Base-by-base conservation (phyloP, 352 stramenopile genomes). In the Detonula confervacea region DNA sequence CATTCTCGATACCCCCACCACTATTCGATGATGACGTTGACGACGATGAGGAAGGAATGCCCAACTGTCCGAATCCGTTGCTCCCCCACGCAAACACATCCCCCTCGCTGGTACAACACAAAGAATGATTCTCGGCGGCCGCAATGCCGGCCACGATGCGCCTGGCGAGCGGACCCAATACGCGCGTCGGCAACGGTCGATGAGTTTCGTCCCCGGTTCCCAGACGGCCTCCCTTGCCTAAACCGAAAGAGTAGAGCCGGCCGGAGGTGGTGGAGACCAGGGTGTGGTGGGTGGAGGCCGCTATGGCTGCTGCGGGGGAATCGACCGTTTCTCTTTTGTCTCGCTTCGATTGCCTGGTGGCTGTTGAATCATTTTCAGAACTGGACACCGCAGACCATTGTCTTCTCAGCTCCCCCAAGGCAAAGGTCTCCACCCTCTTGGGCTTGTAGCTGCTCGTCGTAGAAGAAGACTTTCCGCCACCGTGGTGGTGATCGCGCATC, bases 61-160 rank as follows among this genome's bases (percentile, higher is more conserved):
- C 90, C 11, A 96, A 71, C 57, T 95, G 91, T 16, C 92, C 92
- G 71, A 95, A 95, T 33, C 86, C 74, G 77, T 95, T 95, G 1
- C 66, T 80, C 16, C 92, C 92, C 87, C 89, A 96, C 6, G 87
- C 70, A 73, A 81, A 96, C 25, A 94, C 79, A 1, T 67, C 64
- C 27, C 90, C 91, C 55, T 91, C 81, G 24, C 46, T 54, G n/a
- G 88, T 93, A 0, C 88, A 86, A 75, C 83, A 91, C 4, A 96
- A 51, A 9, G 83, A 92, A 76, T 96, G 92, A 81, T 94, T 91
- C 55, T 90, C 84, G 9, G 89, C 88, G 9, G 89, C 90, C 8
- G 90, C 81, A 44, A 93, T 81, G 59, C 30, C 59, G 9, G 85
- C 60, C 7, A 95, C 87, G 27, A 86, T 69, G 22, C 81, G 35